Conservation (phyloP, 129 eudicot genomes). For the sunflower (Helianthus annuus) region DNA sequence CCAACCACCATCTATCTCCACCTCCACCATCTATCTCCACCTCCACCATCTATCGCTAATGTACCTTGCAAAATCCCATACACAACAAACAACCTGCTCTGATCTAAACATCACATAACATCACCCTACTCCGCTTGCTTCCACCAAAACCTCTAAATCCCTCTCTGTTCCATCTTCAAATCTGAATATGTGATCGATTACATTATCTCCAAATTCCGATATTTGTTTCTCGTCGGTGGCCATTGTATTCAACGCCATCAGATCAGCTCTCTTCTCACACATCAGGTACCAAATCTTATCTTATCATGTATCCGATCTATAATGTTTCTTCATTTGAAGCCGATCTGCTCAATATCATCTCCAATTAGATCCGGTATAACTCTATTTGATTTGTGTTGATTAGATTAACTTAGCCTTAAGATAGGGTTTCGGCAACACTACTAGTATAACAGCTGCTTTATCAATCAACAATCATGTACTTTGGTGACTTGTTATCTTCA, state of each 20-base stretch:
- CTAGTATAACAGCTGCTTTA: neutral
- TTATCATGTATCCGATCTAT: conserved; percentile 8
- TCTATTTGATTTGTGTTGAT: neutral
- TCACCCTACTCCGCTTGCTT: too few relatives aligned
- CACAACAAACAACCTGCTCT: neutral
- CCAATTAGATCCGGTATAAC: neutral
- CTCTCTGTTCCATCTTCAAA: neutral
- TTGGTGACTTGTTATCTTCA: neutral
- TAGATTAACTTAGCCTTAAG: too few relatives aligned
- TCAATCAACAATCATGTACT: neutral
- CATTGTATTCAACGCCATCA: neutral
- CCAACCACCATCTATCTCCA: too few relatives aligned
- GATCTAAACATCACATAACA: too few relatives aligned
- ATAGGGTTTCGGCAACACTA: neutral
- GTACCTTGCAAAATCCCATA: neutral
- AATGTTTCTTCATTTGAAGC: neutral
- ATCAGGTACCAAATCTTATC: conserved; percentile 5
- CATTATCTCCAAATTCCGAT: conserved; percentile 1
- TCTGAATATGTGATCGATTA: neutral
- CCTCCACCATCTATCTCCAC: too few relatives aligned
- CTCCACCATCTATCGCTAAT: too few relatives aligned
- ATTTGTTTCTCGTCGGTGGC: conserved; percentile 2
- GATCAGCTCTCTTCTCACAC: neutral
- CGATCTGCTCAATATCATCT: conserved; percentile 10
- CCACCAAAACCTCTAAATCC: neutral